Evolutionary conservation across 2,329 filamentous ascomycete species (phyloP).

Genomic region (Colletotrichum spaethianum): DNA sequence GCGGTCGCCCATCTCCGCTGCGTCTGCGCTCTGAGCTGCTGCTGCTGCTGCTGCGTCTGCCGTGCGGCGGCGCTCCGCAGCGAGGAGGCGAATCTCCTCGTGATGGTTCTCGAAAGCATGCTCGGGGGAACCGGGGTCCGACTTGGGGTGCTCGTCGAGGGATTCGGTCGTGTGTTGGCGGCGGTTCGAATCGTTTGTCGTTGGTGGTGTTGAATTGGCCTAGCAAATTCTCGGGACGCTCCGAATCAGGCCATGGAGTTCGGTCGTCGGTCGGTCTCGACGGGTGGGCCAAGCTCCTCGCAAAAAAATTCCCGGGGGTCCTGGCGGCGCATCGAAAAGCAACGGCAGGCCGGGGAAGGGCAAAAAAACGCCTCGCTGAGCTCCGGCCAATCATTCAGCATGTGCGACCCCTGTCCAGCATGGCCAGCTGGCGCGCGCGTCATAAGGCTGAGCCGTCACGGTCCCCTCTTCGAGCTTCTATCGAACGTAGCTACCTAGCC

Average conservation of each 20-base stretch:
- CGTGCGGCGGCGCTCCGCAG: constrained; percentile 23
- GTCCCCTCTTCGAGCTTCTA: background rate
- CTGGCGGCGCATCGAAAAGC: background rate
- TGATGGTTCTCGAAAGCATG: constrained; percentile 36
- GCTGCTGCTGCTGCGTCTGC: constrained; percentile 20
- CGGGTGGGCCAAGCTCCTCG: constrained; percentile 27
- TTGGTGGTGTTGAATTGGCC: background rate
- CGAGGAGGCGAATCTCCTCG: constrained; percentile 35
- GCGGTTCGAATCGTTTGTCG: background rate
- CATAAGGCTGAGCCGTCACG: constrained; percentile 37
- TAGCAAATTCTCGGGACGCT: constrained; percentile 27
- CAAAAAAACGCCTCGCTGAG: background rate
- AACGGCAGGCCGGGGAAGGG: background rate
- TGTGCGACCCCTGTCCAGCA: background rate
- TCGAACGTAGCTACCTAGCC: background rate
- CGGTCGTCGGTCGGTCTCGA: constrained; percentile 30
- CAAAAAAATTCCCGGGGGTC: background rate
- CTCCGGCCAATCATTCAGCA: constrained; percentile 25
- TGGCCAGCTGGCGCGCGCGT: constrained; percentile 24
- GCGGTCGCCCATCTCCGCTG: constrained; percentile 66
- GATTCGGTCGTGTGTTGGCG: background rate
- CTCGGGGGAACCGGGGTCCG: background rate
- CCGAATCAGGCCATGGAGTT: constrained; percentile 36
- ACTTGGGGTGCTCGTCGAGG: background rate
- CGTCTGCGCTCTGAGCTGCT: constrained; percentile 26